These are phyloP conservation scores for Naumovozyma castellii DNA, from an alignment of 805 yeast species.

Conservation along the genomic window DNA sequence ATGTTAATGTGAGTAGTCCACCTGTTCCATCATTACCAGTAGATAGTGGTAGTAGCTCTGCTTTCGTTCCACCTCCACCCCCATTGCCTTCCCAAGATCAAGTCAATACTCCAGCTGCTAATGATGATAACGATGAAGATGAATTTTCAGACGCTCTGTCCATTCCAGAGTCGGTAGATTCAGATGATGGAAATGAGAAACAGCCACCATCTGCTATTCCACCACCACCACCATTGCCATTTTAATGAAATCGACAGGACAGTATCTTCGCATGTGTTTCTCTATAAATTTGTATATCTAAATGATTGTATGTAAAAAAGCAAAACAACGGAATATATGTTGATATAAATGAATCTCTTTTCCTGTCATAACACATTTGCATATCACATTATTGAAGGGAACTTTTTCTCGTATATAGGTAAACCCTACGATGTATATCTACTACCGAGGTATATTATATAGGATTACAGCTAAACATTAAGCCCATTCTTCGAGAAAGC, in stretches of 20 bases:
- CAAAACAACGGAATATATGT: too few relatives aligned
- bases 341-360: too few relatives aligned
- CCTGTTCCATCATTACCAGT: constrained; percentile 11
- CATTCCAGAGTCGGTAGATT: constrained; percentile 30
- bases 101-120: not conserved
- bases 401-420: too few relatives aligned
- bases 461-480: too few relatives aligned
- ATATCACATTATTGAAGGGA: too few relatives aligned
- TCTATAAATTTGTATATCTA: not conserved
- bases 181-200: constrained; percentile 16
- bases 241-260: not conserved
- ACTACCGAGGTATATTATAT: too few relatives aligned
- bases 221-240: constrained; percentile 28
- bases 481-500: too few relatives aligned
- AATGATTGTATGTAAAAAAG: not conserved
- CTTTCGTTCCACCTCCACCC: constrained; percentile 6
- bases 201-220: constrained; percentile 21
- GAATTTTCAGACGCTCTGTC: constrained; percentile 17
- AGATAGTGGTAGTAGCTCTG: not conserved
- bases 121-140: constrained; percentile 3
- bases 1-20: not conserved
- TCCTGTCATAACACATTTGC: too few relatives aligned
- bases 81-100: constrained; percentile 4
- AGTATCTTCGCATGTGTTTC: too few relatives aligned
- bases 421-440: too few relatives aligned